A percentile compares a stretch with the other conserved stretches of the same genome.
Conservation (phyloP, 192 early-diverging fungal genomes). For the Coemansia interrupta region DNA sequence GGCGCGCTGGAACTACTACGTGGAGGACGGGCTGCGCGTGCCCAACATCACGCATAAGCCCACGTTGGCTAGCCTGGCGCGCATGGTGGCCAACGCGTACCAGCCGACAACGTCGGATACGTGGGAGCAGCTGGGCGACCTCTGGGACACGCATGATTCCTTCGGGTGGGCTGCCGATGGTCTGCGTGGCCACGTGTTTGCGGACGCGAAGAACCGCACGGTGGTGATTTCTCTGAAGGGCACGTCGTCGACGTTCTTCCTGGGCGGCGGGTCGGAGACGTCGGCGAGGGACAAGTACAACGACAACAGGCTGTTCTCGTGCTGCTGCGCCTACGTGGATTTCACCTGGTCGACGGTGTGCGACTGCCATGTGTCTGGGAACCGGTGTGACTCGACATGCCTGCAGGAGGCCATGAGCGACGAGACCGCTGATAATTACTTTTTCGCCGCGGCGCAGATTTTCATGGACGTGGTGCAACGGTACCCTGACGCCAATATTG, state of each 20-base stretch:
- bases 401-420: constrained; percentile 59
- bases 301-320: constrained; percentile 93
- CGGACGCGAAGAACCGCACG: constrained; percentile 58
- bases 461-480: constrained; percentile 58
- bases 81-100: constrained; percentile 87
- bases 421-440: constrained; percentile 55
- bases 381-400: constrained; percentile 61
- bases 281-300: constrained; percentile 72
- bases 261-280: constrained; percentile 68
- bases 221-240: constrained; percentile 88
- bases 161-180: constrained; percentile 76
- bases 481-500: constrained; percentile 70
- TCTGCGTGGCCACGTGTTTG: constrained; percentile 85
- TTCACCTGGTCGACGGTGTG: constrained; percentile 82
- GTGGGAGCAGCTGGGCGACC: constrained; percentile 67
- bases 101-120: constrained; percentile 57
- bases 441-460: constrained; percentile 58
- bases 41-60: constrained; percentile 72
- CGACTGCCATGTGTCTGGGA: constrained; percentile 64
- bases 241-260: constrained; percentile 64
- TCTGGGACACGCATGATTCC: constrained; percentile 62
- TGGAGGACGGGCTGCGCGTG: constrained; percentile 52
- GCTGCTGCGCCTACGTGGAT: constrained; percentile 87
- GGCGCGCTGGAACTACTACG: constrained; percentile 43
- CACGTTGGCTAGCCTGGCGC: constrained; percentile 69